Evolutionary conservation across 2,329 filamentous ascomycete genomes (phyloP).

Genomic region (Sphaerulina vaccinii): DNA sequence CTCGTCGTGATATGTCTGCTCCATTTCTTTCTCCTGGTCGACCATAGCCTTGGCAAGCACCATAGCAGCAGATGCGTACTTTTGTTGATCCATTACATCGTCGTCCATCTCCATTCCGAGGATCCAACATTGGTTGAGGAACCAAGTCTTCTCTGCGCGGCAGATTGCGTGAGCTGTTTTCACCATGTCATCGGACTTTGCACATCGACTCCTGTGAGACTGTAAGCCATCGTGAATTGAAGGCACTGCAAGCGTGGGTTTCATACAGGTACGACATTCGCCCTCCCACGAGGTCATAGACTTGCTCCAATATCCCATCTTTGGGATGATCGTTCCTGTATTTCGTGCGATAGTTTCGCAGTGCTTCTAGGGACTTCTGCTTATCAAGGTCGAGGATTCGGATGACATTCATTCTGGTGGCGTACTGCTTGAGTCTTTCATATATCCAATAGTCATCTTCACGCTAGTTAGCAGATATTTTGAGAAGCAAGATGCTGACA

Average conservation of each 20-base stretch:
- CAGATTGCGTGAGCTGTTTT: conserved; percentile 72
- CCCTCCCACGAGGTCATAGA: conserved; percentile 86
- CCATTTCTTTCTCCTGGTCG: conserved; percentile 69
- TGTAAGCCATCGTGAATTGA: neutral
- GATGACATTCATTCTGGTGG: conserved; percentile 91
- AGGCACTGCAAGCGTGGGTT: neutral
- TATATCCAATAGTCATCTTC: conserved; percentile 98
- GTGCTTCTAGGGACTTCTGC: conserved; percentile 69
- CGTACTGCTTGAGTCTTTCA: conserved; percentile 86
- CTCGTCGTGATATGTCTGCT: conserved; percentile 61
- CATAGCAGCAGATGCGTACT: conserved; percentile 92
- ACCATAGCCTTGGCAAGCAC: conserved; percentile 87
- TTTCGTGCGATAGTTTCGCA: conserved; percentile 75
- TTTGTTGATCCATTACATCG: conserved; percentile 97
- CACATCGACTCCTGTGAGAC: conserved; percentile 66
- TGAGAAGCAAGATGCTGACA: neutral
- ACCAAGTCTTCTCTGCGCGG: conserved; percentile 72
- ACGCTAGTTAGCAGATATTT: neutral
- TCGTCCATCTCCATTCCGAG: conserved; percentile 81
- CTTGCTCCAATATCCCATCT: conserved; percentile 62
- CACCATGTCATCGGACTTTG: conserved; percentile 81
- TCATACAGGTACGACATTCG: conserved; percentile 71
- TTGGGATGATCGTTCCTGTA: conserved; percentile 66
- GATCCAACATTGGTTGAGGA: conserved; percentile 76
- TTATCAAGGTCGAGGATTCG: conserved; percentile 82